A percentile compares a stretch with the other conserved stretches of the same genome.
These are phyloP conservation scores for Pichia kluyveri DNA, from an alignment of 805 yeast genomes.

Conservation along the genomic window DNA sequence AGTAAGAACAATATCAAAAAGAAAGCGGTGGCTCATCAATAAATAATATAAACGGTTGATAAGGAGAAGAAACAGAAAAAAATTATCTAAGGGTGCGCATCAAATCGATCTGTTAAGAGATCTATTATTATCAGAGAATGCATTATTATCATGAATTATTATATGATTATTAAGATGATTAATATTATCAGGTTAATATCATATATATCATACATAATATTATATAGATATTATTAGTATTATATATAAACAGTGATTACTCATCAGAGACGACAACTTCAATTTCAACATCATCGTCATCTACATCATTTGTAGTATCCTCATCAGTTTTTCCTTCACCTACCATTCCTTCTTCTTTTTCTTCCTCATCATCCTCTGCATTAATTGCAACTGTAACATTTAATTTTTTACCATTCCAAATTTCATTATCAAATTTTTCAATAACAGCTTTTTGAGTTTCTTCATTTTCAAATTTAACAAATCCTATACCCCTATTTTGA, in stretches of 20 bases:
- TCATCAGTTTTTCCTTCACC: background rate
- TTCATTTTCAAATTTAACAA: constrained; percentile 42
- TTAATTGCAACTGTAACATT: constrained; percentile 69
- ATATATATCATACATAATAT: too few species aligned
- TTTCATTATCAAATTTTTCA: constrained; percentile 56
- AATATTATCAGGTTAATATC: too few species aligned
- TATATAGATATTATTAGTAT: too few species aligned
- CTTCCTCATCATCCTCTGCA: constrained; percentile 25
- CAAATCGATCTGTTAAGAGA: too few species aligned
- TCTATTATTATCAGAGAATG: too few species aligned
- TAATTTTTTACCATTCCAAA: constrained; percentile 55
- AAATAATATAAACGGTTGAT: too few species aligned
- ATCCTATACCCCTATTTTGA: constrained; percentile 57
- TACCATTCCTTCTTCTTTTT: background rate
- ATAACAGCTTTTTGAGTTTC: constrained; percentile 42
- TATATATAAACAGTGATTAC: background rate
- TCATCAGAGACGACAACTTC: constrained; percentile 7
- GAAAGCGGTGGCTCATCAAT: too few species aligned
- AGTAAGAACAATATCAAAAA: too few species aligned
- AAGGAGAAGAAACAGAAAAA: too few species aligned
- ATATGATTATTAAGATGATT: too few species aligned
- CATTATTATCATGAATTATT: too few species aligned
- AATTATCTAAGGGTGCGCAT: too few species aligned
- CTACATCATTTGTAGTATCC: background rate
- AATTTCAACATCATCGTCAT: constrained; percentile 8